Conservation (phyloP, 2,329 filamentous ascomycete genomes). For the Amphichorda felina region DNA sequence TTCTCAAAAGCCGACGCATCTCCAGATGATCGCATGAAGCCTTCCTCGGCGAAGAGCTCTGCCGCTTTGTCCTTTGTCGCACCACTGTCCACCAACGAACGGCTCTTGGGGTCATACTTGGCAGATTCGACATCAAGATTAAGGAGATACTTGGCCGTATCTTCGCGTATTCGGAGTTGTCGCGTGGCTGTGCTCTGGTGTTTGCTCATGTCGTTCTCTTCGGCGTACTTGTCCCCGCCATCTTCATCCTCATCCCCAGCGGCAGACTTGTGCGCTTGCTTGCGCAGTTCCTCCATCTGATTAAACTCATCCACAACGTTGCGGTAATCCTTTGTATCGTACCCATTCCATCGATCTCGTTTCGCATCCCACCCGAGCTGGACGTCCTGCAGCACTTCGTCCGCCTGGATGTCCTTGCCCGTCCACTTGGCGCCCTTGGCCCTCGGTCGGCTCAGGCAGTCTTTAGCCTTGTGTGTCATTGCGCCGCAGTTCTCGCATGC, state of each 20-base stretch:
- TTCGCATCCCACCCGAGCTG: conserved; percentile 94
- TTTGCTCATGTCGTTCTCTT: conserved; percentile 93
- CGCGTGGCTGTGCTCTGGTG: conserved; percentile 84
- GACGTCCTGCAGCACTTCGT: conserved; percentile 77
- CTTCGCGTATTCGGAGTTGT: conserved; percentile 84
- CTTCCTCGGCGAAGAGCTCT: conserved; percentile 80
- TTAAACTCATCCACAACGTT: conserved; percentile 84
- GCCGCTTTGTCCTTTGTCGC: conserved; percentile 71
- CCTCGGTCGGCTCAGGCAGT: conserved; percentile 79
- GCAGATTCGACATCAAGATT: conserved; percentile 94
- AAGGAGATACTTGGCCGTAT: conserved; percentile 91
- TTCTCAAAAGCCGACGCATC: conserved; percentile 88
- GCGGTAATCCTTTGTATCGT: conserved; percentile 77
- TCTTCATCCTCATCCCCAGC: conserved; percentile 37
- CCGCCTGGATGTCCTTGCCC: conserved; percentile 84
- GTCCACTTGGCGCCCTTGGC: conserved; percentile 88
- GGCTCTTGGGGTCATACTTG: conserved; percentile 94
- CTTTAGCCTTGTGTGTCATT: conserved; percentile 92
- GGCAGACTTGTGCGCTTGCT: conserved; percentile 31
- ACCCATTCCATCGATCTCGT: conserved; percentile 96
- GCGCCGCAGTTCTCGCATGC: conserved; percentile 97
- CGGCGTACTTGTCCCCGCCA: conserved; percentile 69
- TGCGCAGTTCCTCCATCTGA: conserved; percentile 66
- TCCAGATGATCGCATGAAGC: conserved; percentile 77
- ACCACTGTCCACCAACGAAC: conserved; percentile 78